These are phyloP conservation scores for Ceratocystis eucalypticola DNA, from an alignment of 2,329 filamentous ascomycete species.

Conservation along the genomic window DNA sequence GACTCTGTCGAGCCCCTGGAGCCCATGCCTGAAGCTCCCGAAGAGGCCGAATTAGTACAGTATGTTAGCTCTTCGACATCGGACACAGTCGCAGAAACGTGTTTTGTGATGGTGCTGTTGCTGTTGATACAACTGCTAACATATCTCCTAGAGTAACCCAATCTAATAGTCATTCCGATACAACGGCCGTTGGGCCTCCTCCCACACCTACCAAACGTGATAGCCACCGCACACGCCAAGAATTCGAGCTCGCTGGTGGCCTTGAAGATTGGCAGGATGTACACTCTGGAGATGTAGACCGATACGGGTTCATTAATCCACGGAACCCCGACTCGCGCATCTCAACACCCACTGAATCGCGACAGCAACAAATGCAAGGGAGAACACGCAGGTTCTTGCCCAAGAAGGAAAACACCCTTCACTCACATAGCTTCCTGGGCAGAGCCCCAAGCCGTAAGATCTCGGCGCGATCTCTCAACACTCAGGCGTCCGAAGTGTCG, in stretches of 20 bases:
- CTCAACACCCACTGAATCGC: constrained; percentile 29
- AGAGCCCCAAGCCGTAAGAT: constrained; percentile 40
- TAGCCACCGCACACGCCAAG: constrained; percentile 31
- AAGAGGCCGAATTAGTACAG: constrained; percentile 31
- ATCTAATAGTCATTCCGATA: constrained; percentile 23
- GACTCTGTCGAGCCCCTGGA: constrained; percentile 32
- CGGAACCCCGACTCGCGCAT: constrained; percentile 27
- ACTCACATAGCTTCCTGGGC: constrained; percentile 24
- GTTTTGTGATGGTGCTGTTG: constrained; percentile 1
- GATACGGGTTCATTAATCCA: constrained; percentile 52
- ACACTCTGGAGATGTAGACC: constrained; percentile 46
- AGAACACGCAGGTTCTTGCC: constrained; percentile 29
- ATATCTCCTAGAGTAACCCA: constrained; percentile 19
- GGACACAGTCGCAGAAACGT: background rate
- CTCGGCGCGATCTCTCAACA: constrained; percentile 45
- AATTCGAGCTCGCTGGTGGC: constrained; percentile 41
- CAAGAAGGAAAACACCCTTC: constrained; percentile 27
- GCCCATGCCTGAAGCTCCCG: constrained; percentile 38
- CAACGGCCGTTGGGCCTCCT: constrained; percentile 31
- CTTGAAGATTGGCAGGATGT: constrained; percentile 57
- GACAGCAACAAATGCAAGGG: constrained; percentile 18
- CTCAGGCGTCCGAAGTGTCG: constrained; percentile 41
- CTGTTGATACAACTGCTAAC: constrained; percentile 20
- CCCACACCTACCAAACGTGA: constrained; percentile 29
- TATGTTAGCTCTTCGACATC: constrained; percentile 6